Evolutionary conservation across 257 asterid genomes (phyloP), one percentile per base, ranked within the genome.

Genomic region (Gentiana dahurica): DNA sequence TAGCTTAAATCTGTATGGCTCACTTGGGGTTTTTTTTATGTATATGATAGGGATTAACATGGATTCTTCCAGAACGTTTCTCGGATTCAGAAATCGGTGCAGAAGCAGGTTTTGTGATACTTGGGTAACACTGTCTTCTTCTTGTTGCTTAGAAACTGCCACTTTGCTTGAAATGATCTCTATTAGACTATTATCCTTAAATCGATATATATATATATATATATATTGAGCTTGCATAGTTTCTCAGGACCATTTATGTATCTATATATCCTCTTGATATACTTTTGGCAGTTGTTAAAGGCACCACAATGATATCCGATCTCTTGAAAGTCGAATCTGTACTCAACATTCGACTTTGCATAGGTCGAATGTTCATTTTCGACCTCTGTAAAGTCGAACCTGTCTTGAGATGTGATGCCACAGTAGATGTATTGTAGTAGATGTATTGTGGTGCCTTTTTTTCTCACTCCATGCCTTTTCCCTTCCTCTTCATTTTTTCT

Each of bases 51-150:
- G 98, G 98, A 58, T 77, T 91, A 75, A 91, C 98, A 39, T 91
- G 98, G 98, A 83, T 91, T 72, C 96, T 91, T 57, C 98, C 98
- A 0, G 98, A 91, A 70, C 78, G 96, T 53, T 91, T 91, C 78
- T 84, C 95, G n/a, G 87, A 85, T 24, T 91, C 98, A 60, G 99
- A 92, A 75, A 88, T 88, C 43, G 99, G 94, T 54, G 97, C 97
- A 67, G 99, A 92, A 88, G 94, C 93, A 84, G 98, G 96, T 87
- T 76, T 83, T 82, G 92, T 92, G 84, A 77, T 77, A 73, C 71
- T 87, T 90, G 71, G 96, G 97, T 87, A 86, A 87, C 94, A 77
- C 62, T 79, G 80, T 68, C 85, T 82, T 86, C 84, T 78, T 77
- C 73, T 75, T 76, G 54, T 78, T 77, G 50, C 79, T 78, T 65